Base-by-base conservation (phyloP, 73 alveolate genomes). In the Tetrahymena thermophila region DNA sequence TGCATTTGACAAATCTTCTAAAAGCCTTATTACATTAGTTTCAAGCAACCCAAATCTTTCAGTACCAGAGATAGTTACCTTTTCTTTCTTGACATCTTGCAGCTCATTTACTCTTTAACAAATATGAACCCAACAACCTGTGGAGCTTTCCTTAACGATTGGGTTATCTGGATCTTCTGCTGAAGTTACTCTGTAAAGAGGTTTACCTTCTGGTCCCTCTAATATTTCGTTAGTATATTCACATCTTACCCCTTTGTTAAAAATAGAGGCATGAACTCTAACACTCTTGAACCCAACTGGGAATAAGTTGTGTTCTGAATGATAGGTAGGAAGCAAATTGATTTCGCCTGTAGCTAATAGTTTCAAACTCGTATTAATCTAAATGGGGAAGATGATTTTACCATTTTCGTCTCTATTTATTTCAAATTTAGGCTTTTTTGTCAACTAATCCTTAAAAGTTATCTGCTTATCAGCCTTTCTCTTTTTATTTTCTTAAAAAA, bases 11-110 rank as follows among this genome's bases (percentile, higher is more conserved):
- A 98, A 96, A 55, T 95, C 97, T 38, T 98, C 97, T 89, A 99
- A 56, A 37, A 98, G 97, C 93, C 96, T 97, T 42, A 94, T 96
- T 38, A 99, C 99, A 95, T 98, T 98, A 1, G 97, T 85, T 93
- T 99, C 99, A 56, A 98, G 96, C 43, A 99, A 96, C 44, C 99
- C 99, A 97, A 97, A 99, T 95, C 99, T 98, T 94, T 99, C 99
- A 57, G 99, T 98, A 7, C 99, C 99, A 96, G 98, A 96, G 56
- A 99, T 98, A 16, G 99, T 98, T 13, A 98, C 99, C 35, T 98
- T 98, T 43, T 97, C 97, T 96, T 98, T 98, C 85, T 97, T 98
- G 94, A 96, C 97, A 43, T 98, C 99, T 94, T 98, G 97, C 15
- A 98, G 93, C 71, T 98, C 99, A 94, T 99, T 98, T 15, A 99